phyloP scores from a whole-genome alignment of 2,329 filamentous ascomycete genomes.

The Drechslerella stenobrocha region DNA sequence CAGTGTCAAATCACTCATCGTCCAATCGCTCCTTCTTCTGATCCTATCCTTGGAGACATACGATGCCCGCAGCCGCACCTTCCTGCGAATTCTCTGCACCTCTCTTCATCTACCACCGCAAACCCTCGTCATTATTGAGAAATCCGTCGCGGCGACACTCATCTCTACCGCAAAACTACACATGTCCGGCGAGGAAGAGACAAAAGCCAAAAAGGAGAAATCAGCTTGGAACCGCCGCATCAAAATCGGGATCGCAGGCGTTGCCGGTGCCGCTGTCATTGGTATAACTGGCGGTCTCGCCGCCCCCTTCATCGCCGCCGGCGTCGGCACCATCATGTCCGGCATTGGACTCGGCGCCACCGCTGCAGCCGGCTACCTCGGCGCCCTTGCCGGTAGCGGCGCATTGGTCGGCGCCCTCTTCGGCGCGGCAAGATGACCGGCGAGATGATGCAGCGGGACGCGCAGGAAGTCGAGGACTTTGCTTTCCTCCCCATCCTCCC shows the following conservation, averaged over 20 bases:
- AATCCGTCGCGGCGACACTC: slow-evolving; percentile 72
- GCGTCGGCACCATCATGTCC: slow-evolving; percentile 76
- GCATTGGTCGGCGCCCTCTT: slow-evolving; percentile 82
- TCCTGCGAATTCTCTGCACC: slow-evolving; percentile 71
- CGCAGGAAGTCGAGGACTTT: slow-evolving; percentile 84
- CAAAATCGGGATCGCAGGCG: slow-evolving; percentile 84
- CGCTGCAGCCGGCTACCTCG: slow-evolving; percentile 76
- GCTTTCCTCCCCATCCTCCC: slow-evolving; percentile 71
- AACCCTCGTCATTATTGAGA: slow-evolving; percentile 71
- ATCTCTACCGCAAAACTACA: slow-evolving; percentile 71
- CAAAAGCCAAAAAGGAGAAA: slow-evolving; percentile 71
- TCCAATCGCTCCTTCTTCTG: slow-evolving; percentile 73
- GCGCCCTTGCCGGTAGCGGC: slow-evolving; percentile 75
- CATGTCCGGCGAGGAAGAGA: slow-evolving; percentile 72
- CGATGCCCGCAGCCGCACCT: slow-evolving; percentile 70
- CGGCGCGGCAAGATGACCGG: slow-evolving; percentile 77
- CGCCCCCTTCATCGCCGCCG: slow-evolving; percentile 73
- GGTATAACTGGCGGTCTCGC: slow-evolving; percentile 78
- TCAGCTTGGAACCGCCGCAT: slow-evolving; percentile 66
- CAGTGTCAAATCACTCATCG: slow-evolving; percentile 67
- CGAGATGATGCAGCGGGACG: slow-evolving; percentile 85
- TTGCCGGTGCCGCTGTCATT: slow-evolving; percentile 86
- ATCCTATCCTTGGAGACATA: slow-evolving; percentile 78
- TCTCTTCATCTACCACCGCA: slow-evolving; percentile 70
- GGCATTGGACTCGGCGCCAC: slow-evolving; percentile 74